These are phyloP conservation scores for Peribolospora kevripleyi DNA, from an alignment of 768 basidiomycete species.

Conservation along the genomic window DNA sequence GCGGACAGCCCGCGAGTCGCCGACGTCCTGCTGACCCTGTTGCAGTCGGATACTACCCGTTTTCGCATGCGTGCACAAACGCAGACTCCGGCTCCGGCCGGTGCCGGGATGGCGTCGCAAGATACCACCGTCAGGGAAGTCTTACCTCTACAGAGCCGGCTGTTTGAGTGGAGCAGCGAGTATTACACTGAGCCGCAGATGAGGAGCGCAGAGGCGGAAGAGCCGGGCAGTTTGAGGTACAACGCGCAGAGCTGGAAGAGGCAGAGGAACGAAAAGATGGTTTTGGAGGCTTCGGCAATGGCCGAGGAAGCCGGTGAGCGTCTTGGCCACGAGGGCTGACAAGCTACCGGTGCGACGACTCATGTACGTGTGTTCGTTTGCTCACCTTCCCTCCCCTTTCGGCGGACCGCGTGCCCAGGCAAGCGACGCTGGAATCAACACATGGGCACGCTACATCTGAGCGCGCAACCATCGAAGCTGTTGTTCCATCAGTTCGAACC, in stretches of 20 bases:
- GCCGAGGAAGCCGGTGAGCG: constrained; percentile 47
- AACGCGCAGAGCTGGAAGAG: constrained; percentile 92
- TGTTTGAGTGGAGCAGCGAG: constrained; percentile 88
- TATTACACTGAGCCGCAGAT: constrained; percentile 98
- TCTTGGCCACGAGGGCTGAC: neutral
- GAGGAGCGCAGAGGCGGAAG: constrained; percentile 89
- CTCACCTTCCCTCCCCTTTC: neutral
- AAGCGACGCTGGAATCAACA: constrained; percentile 44
- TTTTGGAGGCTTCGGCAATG: constrained; percentile 42
- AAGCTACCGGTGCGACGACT: neutral
- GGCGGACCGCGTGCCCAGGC: constrained; percentile 22
- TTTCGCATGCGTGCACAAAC: neutral
- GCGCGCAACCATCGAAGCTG: constrained; percentile 43
- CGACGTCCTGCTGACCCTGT: no score
- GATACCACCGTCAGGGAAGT: neutral
- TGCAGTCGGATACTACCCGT: neutral
- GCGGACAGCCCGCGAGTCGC: no score
- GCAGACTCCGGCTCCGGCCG: neutral
- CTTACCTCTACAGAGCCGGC: constrained; percentile 67
- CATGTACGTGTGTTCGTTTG: constrained; percentile 4
- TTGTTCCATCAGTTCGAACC: constrained; percentile 81
- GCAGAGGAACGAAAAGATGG: constrained; percentile 60
- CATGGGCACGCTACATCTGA: constrained; percentile 38
- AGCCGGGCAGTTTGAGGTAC: constrained; percentile 78
- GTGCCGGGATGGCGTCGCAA: neutral